Evolutionary conservation across 768 basidiomycete species (phyloP), one percentile per base, ranked within the genome.

Genomic region (Termitomyces sp.): DNA sequence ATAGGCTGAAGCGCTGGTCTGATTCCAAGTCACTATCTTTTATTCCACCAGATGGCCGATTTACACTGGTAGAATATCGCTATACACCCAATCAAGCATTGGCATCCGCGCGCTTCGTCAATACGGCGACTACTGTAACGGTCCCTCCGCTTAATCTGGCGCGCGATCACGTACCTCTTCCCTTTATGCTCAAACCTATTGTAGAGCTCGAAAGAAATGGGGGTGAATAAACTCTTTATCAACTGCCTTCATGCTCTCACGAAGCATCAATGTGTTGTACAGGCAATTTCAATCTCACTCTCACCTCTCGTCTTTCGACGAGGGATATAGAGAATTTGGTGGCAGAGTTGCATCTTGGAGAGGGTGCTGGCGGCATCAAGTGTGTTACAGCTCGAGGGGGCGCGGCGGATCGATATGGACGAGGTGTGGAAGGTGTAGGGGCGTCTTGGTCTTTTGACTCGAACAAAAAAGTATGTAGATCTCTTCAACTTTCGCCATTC

Each of bases 11-110:
- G 65, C 85, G 86, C 56, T 97, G 92, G 89, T 74, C 79, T 24
- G 83, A 85, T 39, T 86, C 91, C 65, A 87, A 83, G 64, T 71
- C 79, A 1, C 73, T 98, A 42, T 96, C 95, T 2, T 98, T 98
- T 68, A 83, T 98, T 22, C 95, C 95, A 6, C 95, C 95, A 5
- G 95, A 98, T 64, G 94, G 95, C 3, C 82, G 82, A 52, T 98
- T 97, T 72, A 80, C 80, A 8, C 76, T 97, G 20, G 82, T 88
- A 66, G 90, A 94, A 62, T 98, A 97, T 67, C 88, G 88, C 27
- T 88, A 85, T 67, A 69, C 76, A 10, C 74, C 80, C 12, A 72
- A 70, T 54, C 58, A 79, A n/a, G 63, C 73, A 20, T 62, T 69
- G 37, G 64, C 70, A 18, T 57, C 71, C 29, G 62, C 69, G 24